These are phyloP conservation scores for Ophiocordyceps camponoti-floridani DNA, from an alignment of 2,329 filamentous ascomycete species.

Conservation along the genomic window DNA sequence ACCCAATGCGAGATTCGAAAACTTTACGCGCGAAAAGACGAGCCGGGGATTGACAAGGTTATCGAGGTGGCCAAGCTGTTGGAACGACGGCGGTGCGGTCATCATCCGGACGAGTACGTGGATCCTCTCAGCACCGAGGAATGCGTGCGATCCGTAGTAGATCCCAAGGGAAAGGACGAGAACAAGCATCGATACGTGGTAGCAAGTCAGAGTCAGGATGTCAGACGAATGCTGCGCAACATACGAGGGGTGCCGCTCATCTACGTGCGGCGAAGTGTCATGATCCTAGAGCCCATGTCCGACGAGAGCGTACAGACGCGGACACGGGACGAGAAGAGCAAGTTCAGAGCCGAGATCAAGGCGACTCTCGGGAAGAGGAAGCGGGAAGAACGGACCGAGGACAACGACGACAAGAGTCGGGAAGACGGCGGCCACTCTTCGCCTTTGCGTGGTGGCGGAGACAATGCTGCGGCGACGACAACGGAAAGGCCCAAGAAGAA, in stretches of 20 bases:
- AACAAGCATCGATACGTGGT: constrained; percentile 72
- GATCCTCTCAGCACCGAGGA: constrained; percentile 51
- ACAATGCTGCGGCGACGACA: constrained; percentile 18
- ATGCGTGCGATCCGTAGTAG: constrained; percentile 59
- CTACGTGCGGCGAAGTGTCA: constrained; percentile 63
- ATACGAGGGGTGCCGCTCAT: constrained; percentile 59
- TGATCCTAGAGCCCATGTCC: constrained; percentile 57
- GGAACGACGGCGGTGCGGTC: constrained; percentile 62
- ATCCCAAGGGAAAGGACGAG: constrained; percentile 49
- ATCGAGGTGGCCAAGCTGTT: constrained; percentile 60
- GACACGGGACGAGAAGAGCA: constrained; percentile 51
- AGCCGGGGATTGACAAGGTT: constrained; percentile 34
- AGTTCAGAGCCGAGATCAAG: constrained; percentile 55
- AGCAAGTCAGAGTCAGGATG: constrained; percentile 50
- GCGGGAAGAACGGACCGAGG: constrained; percentile 23
- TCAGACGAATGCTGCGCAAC: constrained; percentile 44
- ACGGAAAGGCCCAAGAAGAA: constrained; percentile 28
- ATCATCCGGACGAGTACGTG: constrained; percentile 54
- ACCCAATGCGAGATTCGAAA: constrained; percentile 69
- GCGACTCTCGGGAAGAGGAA: constrained; percentile 30
- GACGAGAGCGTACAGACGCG: constrained; percentile 43
- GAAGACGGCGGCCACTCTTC: constrained; percentile 19
- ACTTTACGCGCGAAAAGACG: constrained; percentile 46
- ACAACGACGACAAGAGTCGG: constrained; percentile 10
- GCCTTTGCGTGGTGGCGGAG: constrained; percentile 5